These are phyloP conservation scores for Sodiomyces alkalinus DNA, from an alignment of 2,329 filamentous ascomycete species.

Conservation along the genomic window DNA sequence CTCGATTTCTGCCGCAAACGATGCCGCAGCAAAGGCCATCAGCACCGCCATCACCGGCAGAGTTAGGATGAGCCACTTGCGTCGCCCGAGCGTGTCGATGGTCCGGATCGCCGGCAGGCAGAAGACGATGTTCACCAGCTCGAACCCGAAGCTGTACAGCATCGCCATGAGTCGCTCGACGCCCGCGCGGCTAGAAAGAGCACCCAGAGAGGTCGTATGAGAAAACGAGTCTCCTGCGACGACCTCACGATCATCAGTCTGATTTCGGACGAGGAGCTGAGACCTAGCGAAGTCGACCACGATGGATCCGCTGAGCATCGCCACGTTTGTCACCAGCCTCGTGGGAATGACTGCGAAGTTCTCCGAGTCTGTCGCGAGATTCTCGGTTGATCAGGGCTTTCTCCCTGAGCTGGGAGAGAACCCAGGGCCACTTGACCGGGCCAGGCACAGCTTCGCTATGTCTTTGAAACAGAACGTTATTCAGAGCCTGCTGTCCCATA, in stretches of 20 bases:
- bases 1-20: slow-evolving; percentile 12
- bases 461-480: slow-evolving; percentile 10
- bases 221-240: slow-evolving; percentile 12
- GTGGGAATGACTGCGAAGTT: slow-evolving; percentile 8
- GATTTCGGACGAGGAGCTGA: background rate
- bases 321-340: slow-evolving; percentile 9
- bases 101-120: slow-evolving; percentile 23
- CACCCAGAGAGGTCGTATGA: no score
- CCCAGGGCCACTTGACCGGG: slow-evolving; percentile 6
- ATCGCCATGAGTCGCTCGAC: slow-evolving; percentile 10
- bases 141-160: slow-evolving; percentile 18
- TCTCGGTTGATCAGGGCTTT: slow-evolving; percentile 8
- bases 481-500: slow-evolving; percentile 10
- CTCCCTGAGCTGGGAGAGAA: slow-evolving; percentile 11
- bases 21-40: slow-evolving; percentile 21
- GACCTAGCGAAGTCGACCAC: background rate
- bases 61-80: slow-evolving; percentile 26
- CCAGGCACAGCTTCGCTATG: slow-evolving; percentile 9
- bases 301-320: slow-evolving; percentile 12
- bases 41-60: slow-evolving; percentile 27
- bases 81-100: slow-evolving; percentile 24
- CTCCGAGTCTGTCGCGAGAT: slow-evolving; percentile 9
- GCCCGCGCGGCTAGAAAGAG: slow-evolving; percentile 11
- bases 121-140: slow-evolving; percentile 26
- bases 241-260: slow-evolving; percentile 13